Percentiles rank a stretch among this genome's conserved stretches.
Conservation (phyloP, 2,329 filamentous ascomycete species). For the Aspergillus udagawae region DNA sequence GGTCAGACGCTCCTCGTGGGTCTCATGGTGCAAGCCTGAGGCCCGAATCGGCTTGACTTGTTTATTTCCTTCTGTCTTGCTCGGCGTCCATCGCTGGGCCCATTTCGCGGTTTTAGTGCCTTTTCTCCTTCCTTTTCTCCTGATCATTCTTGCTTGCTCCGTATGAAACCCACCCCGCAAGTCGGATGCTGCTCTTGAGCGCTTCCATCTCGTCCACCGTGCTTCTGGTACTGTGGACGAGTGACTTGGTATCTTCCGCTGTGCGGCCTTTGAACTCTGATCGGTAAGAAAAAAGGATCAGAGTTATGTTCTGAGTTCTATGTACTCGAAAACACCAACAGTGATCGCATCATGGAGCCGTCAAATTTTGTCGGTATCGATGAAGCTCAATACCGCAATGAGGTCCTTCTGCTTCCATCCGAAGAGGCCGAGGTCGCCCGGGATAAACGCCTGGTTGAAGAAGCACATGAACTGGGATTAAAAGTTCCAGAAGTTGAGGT, state of each 20-base stretch:
- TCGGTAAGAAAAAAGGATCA: background rate
- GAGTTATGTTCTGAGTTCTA: background rate
- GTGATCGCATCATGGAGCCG: slow-evolving; percentile 24
- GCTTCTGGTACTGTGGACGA: slow-evolving; percentile 30
- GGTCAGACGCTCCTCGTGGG: background rate
- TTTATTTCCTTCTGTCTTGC: background rate
- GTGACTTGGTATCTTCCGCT: slow-evolving; percentile 16
- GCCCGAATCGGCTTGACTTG: background rate
- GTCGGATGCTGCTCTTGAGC: slow-evolving; percentile 30
- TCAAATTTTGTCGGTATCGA: slow-evolving; percentile 24
- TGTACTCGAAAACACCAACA: slow-evolving; percentile 1
- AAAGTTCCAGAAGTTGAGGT: slow-evolving; percentile 30
- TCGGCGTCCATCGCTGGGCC: background rate
- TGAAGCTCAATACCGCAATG: slow-evolving; percentile 34
- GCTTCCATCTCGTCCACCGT: slow-evolving; percentile 28
- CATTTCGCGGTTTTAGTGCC: background rate
- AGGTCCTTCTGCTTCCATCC: slow-evolving; percentile 33
- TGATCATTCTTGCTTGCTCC: background rate
- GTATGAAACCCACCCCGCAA: slow-evolving; percentile 10
- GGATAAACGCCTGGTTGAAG: slow-evolving; percentile 34
- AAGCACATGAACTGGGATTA: slow-evolving; percentile 37
- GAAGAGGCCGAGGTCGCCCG: slow-evolving; percentile 34
- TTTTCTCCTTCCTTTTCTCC: slow-evolving; percentile 9
- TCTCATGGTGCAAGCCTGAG: background rate
- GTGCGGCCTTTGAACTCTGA: slow-evolving; percentile 5